Percentiles rank a stretch among this genome's conserved stretches.
These are phyloP conservation scores for Aspergillus diversus DNA, from an alignment of 495 filamentous ascomycete species.

Conservation along the genomic window DNA sequence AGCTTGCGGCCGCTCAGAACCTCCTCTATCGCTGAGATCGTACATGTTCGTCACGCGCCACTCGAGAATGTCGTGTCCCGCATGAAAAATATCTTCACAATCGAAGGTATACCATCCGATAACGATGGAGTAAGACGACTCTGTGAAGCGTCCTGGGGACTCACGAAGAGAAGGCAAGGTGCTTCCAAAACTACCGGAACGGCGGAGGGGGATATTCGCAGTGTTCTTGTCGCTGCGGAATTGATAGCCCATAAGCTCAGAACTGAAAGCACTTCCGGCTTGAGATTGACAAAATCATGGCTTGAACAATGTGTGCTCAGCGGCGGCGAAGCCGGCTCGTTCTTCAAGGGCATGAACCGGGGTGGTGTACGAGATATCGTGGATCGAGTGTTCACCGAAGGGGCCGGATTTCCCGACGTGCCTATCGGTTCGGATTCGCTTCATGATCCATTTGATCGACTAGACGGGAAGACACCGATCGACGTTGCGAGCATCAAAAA, in stretches of 20 bases:
- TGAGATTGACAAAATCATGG: slow-evolving; percentile 75
- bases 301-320: slow-evolving; percentile 77
- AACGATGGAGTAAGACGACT: slow-evolving; percentile 84
- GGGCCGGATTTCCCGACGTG: slow-evolving; percentile 76
- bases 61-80: slow-evolving; percentile 83
- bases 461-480: slow-evolving; percentile 34
- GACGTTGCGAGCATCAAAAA: slow-evolving; percentile 77
- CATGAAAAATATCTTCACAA: slow-evolving; percentile 79
- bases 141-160: slow-evolving; percentile 93
- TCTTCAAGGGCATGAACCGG: slow-evolving; percentile 74
- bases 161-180: slow-evolving; percentile 65
- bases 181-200: slow-evolving; percentile 54
- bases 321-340: slow-evolving; percentile 73
- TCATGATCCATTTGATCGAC: slow-evolving; percentile 36
- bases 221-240: slow-evolving; percentile 91
- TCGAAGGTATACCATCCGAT: slow-evolving; percentile 84
- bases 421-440: slow-evolving; percentile 39
- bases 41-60: slow-evolving; percentile 89
- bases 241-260: slow-evolving; percentile 87
- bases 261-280: slow-evolving; percentile 44
- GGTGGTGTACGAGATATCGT: slow-evolving; percentile 83
- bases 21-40: slow-evolving; percentile 80
- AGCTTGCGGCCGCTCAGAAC: slow-evolving; percentile 82
- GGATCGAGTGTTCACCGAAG: slow-evolving; percentile 82
- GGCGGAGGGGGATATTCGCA: slow-evolving; percentile 87